Evolutionary conservation across 2,329 filamentous ascomycete species (phyloP), one percentile per base, ranked within the genome.

Genomic region (Fonsecaea nubica): DNA sequence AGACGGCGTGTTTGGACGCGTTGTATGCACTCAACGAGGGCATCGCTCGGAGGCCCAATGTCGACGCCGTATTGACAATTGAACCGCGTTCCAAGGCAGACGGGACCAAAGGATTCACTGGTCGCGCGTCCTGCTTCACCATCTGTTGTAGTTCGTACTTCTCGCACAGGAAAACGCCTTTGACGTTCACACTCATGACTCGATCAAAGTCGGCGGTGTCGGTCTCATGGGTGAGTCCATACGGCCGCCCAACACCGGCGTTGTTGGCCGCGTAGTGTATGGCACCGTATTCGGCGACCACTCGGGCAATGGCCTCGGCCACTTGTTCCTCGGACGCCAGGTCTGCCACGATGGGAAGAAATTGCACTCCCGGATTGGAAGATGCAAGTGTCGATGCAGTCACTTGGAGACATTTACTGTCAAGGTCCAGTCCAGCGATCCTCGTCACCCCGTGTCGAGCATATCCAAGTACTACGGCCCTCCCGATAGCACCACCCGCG

Each of bases 1-100:
- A 83, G 1, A 88, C 80, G 0, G 85, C 86, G 9, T 85, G 81
- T 42, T 88, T 88, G 3, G 84, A 86, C 0, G 81, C 83, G 62
- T 57, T 64, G 42, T 69, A 69, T 3, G 62, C 61, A 10, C 67
- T 63, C 77, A 74, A 38, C 9, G 38, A 76, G 4, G 82, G 79
- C 3, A 82, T 77, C 1, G 78, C 80, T 0, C 85, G 81, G 13
- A 85, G 75, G 0, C 82, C 84, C 1, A 86, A 73, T 68, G 85
- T 83, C 65, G 82, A 84, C 0, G 84, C 81, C 18, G 85, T 80
- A 65, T 85, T 84, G 15, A 86, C 83, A 4, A 86, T 75, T 0
- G 81, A 76, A 2, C 84, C 84, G 10, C 81, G 75, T 63, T 84
- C 80, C 1, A 69, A 40, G 15, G 32, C 45, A 8, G 67, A 73